Base-by-base conservation (phyloP, 2,329 filamentous ascomycete species). In the Orbilia brochopaga region DNA sequence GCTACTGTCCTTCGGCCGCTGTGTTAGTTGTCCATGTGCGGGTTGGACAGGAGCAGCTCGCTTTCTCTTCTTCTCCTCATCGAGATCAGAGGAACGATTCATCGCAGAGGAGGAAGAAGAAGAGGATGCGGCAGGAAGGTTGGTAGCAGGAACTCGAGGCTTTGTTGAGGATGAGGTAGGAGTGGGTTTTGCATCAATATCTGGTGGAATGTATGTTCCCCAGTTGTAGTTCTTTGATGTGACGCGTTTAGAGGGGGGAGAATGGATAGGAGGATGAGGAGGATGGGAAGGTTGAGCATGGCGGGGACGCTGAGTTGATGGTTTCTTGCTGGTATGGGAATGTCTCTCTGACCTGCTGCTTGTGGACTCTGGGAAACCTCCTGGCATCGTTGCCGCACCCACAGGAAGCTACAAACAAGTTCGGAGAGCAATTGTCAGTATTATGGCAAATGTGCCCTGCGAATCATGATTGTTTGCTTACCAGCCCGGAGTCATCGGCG, bases 171-270 rank as follows among this genome's bases (percentile, higher is more conserved):
- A 48, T 23, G 44, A 48, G 44, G 19, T 15, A 21, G 8, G 2
- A 42, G 61, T 1, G 23, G 61, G 42, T 8, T 17, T n/a, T 13
- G 32, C 7, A 2, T 57, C 52, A 46, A 66, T 11, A 19, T 66
- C 62, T 13, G 60, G 50, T 27, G 67, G 15, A 1, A 27, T 46
- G 23, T 64, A 72, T 8, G 27, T 35, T 5, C 67, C 67, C 67
- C 67, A 72, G 24, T 72, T 72, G n/a, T 40, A 24, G 19, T 72
- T 72, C n/a, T 60, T 59, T 1, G 59, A 21, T 24, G 40, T 21
- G 15, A 72, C 51, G 1, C 27, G 48, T 24, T 60, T 65, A 2
- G 60, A 27, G 3, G 66, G 66, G 37, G 67, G 59, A 30, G 67
- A 61, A 19, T 65, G 44, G 1, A 65, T 13, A 13, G 60, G 30